phyloP scores from a whole-genome alignment of 305 asterid genomes.

The Fraxinus sp. region DNA sequence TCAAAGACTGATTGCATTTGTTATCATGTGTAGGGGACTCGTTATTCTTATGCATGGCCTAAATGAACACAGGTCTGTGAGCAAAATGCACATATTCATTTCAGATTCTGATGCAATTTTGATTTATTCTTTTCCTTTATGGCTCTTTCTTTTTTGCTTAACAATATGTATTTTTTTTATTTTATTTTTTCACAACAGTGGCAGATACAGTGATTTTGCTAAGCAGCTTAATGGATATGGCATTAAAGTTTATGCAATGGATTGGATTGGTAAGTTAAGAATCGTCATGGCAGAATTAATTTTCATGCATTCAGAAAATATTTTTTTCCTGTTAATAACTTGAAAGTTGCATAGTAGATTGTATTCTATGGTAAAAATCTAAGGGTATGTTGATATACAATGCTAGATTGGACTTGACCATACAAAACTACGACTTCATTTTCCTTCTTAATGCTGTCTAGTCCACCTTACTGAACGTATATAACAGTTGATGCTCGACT shows the following conservation, averaged over 20 bases:
- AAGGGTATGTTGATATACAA: background rate
- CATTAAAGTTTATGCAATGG: constrained; percentile 51
- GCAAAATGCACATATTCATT: background rate
- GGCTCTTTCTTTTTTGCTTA: background rate
- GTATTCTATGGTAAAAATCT: background rate
- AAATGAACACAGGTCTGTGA: constrained; percentile 49
- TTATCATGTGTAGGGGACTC: constrained; percentile 36
- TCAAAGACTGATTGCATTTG: background rate
- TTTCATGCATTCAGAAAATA: background rate
- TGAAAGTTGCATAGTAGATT: background rate
- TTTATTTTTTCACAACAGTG: constrained; percentile 29
- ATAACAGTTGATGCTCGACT: background rate
- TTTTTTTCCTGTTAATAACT: background rate
- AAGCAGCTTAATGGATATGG: constrained; percentile 49
- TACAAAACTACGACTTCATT: background rate
- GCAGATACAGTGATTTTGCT: constrained; percentile 47
- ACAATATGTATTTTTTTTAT: background rate
- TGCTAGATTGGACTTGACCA: background rate
- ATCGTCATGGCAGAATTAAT: background rate
- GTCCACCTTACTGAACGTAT: background rate
- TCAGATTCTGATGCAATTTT: background rate
- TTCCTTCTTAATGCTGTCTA: background rate
- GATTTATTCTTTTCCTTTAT: background rate
- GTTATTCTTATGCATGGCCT: constrained; percentile 48
- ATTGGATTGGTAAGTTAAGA: constrained; percentile 46